These are phyloP conservation scores for Leccinellum rugosiceps DNA, from an alignment of 768 basidiomycete genomes.

Conservation along the genomic window DNA sequence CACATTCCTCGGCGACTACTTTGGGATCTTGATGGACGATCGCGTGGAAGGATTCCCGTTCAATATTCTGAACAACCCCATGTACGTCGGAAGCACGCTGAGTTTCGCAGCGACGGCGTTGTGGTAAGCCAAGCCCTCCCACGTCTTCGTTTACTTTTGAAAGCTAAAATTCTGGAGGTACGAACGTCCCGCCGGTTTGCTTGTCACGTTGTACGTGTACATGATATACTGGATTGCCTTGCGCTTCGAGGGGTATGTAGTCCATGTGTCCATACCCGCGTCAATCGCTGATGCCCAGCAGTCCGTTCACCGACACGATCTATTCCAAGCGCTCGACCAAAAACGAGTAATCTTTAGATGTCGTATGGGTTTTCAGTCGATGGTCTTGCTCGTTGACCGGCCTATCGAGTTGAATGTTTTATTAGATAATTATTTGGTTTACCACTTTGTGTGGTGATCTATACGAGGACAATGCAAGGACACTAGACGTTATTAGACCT, in stretches of 20 bases:
- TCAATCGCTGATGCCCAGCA: conserved; percentile 19
- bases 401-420: background rate
- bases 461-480: background rate
- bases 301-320: conserved; percentile 82
- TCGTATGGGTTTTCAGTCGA: background rate
- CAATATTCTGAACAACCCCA: conserved; percentile 88
- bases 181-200: conserved; percentile 79
- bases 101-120: conserved; percentile 84
- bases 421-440: background rate
- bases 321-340: conserved; percentile 51
- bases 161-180: conserved; percentile 49
- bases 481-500: background rate
- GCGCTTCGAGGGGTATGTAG: conserved; percentile 81
- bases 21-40: conserved; percentile 83
- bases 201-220: conserved; percentile 80
- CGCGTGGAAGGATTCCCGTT: conserved; percentile 97
- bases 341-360: conserved; percentile 12
- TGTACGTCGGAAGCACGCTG: conserved; percentile 96
- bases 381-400: background rate
- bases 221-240: conserved; percentile 82
- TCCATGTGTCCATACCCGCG: background rate
- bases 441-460: background rate
- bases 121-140: conserved; percentile 54
- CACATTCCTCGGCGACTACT: conserved; percentile 85
- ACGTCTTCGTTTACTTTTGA: background rate